These are phyloP conservation scores for Colletotrichum sp. DNA, from an alignment of 2,329 filamentous ascomycete species.

Conservation along the genomic window DNA sequence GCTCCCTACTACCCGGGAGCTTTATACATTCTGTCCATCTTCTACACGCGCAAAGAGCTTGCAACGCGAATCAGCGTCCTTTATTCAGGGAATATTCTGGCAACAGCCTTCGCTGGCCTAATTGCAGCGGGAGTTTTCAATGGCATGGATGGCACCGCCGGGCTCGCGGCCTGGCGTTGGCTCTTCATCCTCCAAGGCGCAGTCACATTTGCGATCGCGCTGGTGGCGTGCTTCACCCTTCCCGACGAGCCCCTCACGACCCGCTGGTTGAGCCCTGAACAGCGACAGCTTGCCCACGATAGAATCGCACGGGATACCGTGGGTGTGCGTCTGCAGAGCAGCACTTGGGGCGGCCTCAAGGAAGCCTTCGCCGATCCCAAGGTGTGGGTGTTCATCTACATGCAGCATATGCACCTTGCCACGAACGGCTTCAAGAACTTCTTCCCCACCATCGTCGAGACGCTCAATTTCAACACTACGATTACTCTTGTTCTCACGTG, in stretches of 20 bases:
- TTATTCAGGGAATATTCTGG: conserved; percentile 43
- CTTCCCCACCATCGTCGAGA: conserved; percentile 38
- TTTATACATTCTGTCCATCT: conserved; percentile 51
- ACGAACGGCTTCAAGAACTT: conserved; percentile 50
- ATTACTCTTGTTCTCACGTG: conserved; percentile 50
- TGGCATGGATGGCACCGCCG: conserved; percentile 28
- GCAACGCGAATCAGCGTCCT: conserved; percentile 47
- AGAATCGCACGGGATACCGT: conserved; percentile 38
- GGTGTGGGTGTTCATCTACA: conserved; percentile 50
- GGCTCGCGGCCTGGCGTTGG: conserved; percentile 35
- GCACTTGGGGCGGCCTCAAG: conserved; percentile 44
- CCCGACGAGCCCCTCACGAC: conserved; percentile 43
- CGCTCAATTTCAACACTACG: conserved; percentile 42
- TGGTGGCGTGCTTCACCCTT: conserved; percentile 35
- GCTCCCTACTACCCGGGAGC: conserved; percentile 41
- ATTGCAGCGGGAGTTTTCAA: conserved; percentile 47
- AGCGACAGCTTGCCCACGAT: conserved; percentile 44
- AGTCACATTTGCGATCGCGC: conserved; percentile 31
- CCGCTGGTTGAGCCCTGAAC: conserved; percentile 35
- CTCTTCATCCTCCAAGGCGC: conserved; percentile 36
- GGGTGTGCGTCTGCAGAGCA: conserved; percentile 27
- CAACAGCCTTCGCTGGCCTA: conserved; percentile 45
- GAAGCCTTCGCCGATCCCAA: conserved; percentile 46
- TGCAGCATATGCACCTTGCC: conserved; percentile 53
- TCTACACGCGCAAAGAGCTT: conserved; percentile 58